phyloP scores from a whole-genome alignment of 108 stramenopile genomes.

The Nannochloropsis gaditana region DNA sequence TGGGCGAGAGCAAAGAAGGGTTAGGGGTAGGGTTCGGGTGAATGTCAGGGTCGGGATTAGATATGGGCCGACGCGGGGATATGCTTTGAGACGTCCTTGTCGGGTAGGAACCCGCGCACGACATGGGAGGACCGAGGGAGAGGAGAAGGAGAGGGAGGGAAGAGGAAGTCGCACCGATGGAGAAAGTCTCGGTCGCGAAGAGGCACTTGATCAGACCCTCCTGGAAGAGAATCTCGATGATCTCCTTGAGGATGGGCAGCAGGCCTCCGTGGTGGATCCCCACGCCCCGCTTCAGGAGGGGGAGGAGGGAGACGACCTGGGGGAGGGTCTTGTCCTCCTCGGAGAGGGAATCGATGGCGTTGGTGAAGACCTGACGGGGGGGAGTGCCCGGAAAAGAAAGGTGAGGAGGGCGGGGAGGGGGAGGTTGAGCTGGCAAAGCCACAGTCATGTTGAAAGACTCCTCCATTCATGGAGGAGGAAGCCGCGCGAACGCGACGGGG shows the following conservation, averaged over 20 bases:
- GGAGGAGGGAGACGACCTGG: constrained; percentile 76
- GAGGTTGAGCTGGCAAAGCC: not conserved
- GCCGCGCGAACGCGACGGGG: no score
- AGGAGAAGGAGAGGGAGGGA: not conserved
- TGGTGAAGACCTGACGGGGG: constrained; percentile 64
- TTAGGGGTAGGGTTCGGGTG: no score
- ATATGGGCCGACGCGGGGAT: no score
- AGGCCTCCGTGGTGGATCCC: constrained; percentile 98
- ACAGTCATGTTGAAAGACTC: not conserved
- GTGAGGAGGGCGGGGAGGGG: not conserved
- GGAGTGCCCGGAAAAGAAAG: not conserved
- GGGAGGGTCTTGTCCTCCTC: constrained; percentile 93
- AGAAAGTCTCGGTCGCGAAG: constrained; percentile 98
- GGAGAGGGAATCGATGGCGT: constrained; percentile 88
- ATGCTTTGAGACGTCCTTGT: no score
- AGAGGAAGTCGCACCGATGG: constrained; percentile 59
- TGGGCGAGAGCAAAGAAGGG: not conserved
- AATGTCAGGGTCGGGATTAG: no score
- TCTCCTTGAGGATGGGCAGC: constrained; percentile 96
- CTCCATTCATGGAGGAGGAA: no score
- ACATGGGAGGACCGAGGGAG: not conserved
- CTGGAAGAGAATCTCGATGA: constrained; percentile 95
- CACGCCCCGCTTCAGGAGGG: constrained; percentile 90
- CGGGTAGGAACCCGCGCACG: no score
- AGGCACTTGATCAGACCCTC: constrained; percentile 93